Base-by-base conservation (phyloP, 768 basidiomycete species). In the Russula brevipes region DNA sequence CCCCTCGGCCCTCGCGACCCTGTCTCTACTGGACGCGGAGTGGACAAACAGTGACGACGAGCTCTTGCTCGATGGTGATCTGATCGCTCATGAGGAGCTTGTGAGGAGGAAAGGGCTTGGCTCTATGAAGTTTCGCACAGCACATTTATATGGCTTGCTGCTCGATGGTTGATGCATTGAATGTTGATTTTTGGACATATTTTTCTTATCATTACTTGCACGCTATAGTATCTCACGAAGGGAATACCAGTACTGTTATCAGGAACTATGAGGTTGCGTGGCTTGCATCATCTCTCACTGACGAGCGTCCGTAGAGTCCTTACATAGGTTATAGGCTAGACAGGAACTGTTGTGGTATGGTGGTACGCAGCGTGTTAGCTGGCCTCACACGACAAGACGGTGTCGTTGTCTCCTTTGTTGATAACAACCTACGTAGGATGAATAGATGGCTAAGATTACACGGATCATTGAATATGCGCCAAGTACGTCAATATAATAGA, bases 41-140 rank as follows among this genome's bases (percentile, higher is more conserved):
- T 53, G 51, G 62, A 63, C 57, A 17, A 58, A 54, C 7, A 56
- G 57, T 31, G 62, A 53, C 24, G 61, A 58, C 4, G 62, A 59
- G 52, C 24, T 59, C 14, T 42, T 59, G 45, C 44, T 59, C 39
- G 57, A 47, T 35, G 51, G 57, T 36, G 57, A 63, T 47, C 62
- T 54, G 31, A 24, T 1, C 39, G 45, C 19, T 14, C 51, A 59
- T n/a, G 44, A 47, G 30, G 57, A 52, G 38, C 51, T 63, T 6
- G 51, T 63, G 51, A 58, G 14, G 45, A 57, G 51, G 45, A 63
- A 63, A 31, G 62, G 57, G 30, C 24, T 58, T 14, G 24, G 30
- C 30, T 63, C 61, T 3, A 45, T 58, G 45, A 63, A 63, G 44
- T 53, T 58, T 59, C 62, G 62, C 38, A 63, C 52, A 46, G 62